Evolutionary conservation across 2,329 filamentous ascomycete species (phyloP).

Genomic region (Tolypocladium tundrense): DNA sequence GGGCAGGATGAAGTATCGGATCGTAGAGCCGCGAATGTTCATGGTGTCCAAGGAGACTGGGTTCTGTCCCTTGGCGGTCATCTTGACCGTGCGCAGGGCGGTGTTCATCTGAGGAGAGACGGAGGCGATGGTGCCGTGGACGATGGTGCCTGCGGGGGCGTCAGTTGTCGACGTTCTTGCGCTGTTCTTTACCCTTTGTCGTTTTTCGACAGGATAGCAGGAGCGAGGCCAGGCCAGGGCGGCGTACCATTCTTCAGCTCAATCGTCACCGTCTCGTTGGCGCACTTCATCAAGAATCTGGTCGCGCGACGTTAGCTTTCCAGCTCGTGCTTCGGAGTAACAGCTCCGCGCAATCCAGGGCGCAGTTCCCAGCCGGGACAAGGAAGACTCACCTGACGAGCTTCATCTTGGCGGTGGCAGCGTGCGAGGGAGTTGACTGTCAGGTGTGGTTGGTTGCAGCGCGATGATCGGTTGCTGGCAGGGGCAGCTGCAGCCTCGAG

Average conservation of each 20-base stretch:
- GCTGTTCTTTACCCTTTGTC: neutral
- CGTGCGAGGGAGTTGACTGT: neutral
- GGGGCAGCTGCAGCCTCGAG: neutral
- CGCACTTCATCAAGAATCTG: constrained; percentile 99
- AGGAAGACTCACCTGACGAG: constrained; percentile 69
- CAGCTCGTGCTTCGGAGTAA: neutral
- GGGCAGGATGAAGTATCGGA: constrained; percentile 93
- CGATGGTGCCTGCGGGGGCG: constrained; percentile 65
- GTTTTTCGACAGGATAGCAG: neutral
- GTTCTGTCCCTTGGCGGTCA: constrained; percentile 83
- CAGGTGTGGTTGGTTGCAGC: neutral
- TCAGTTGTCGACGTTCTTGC: constrained; percentile 1
- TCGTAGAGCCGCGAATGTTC: constrained; percentile 92
- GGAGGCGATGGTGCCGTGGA: constrained; percentile 93
- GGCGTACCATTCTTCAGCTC: constrained; percentile 95
- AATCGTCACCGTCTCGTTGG: constrained; percentile 96
- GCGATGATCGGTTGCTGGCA: constrained; percentile 1
- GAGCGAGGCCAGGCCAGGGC: neutral
- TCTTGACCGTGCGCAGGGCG: constrained; percentile 88
- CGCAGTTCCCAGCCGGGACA: neutral
- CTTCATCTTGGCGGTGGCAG: constrained; percentile 63
- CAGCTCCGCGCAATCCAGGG: constrained; percentile 11
- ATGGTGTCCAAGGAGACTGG: constrained; percentile 86
- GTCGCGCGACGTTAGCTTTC: constrained; percentile 8
- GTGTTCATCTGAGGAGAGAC: constrained; percentile 99